Conservation (phyloP, 768 basidiomycete species). For the Roridomyces roridus region DNA sequence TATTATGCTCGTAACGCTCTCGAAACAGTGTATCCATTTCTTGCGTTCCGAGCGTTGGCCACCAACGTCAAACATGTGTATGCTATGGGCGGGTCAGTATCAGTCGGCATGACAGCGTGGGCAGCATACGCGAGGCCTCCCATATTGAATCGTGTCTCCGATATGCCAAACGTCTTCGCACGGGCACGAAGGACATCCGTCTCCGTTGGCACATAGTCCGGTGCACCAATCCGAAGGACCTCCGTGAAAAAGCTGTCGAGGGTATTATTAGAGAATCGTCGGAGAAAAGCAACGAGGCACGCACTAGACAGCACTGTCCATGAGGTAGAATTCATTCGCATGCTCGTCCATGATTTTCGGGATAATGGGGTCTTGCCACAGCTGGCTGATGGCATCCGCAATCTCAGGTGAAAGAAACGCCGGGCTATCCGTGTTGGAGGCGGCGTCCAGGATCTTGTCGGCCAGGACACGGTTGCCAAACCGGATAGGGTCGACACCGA, state of each 20-base stretch:
- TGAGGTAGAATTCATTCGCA: slow-evolving; percentile 84
- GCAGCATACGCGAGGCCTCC: slow-evolving; percentile 62
- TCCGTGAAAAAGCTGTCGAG: slow-evolving; percentile 79
- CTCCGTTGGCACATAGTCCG: slow-evolving; percentile 85
- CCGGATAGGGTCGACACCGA: slow-evolving; percentile 66
- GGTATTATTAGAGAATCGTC: neutral
- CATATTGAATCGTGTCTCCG: slow-evolving; percentile 83
- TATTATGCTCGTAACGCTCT: slow-evolving; percentile 66
- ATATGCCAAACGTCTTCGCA: slow-evolving; percentile 89
- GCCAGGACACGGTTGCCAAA: slow-evolving; percentile 43
- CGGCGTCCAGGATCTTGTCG: slow-evolving; percentile 66
- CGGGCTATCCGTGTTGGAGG: slow-evolving; percentile 48
- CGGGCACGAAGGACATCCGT: slow-evolving; percentile 89
- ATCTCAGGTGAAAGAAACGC: slow-evolving; percentile 64
- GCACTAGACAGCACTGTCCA: slow-evolving; percentile 93
- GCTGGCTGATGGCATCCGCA: slow-evolving; percentile 68
- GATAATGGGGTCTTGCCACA: slow-evolving; percentile 76
- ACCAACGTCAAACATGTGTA: slow-evolving; percentile 81
- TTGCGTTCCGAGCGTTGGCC: slow-evolving; percentile 84
- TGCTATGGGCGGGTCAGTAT: slow-evolving; percentile 34
- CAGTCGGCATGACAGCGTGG: neutral
- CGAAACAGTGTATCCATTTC: slow-evolving; percentile 80
- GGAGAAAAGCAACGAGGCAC: slow-evolving; percentile 28
- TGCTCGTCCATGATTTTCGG: slow-evolving; percentile 61
- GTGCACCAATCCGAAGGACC: slow-evolving; percentile 80